phyloP scores from a whole-genome alignment of 1,139 yeast genomes.

The Taphrina confusa region DNA sequence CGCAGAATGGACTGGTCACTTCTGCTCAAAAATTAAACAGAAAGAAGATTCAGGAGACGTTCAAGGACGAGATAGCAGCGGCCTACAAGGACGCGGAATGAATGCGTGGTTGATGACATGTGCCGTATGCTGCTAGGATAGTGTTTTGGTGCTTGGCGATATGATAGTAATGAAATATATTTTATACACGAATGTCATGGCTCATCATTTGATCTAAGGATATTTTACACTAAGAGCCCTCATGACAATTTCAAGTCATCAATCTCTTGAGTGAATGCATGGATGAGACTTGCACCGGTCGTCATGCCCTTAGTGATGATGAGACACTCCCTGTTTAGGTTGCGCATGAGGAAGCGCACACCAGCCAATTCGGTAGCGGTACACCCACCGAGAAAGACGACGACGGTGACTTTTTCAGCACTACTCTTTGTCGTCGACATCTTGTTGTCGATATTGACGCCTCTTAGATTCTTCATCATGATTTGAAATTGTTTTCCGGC shows the following conservation, averaged over 20 bases:
- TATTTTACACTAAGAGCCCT: no score
- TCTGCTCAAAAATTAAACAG: conserved; percentile 97
- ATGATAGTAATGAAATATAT: no score
- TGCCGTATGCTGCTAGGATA: no score
- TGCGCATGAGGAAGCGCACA: conserved; percentile 57
- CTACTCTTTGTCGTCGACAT: conserved; percentile 28
- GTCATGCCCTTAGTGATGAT: conserved; percentile 40
- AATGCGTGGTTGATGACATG: no score
- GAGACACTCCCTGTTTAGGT: conserved; percentile 38
- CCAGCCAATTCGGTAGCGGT: conserved; percentile 75
- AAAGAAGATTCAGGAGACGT: conserved; percentile 72
- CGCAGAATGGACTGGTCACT: conserved; percentile 89
- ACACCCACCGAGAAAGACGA: conserved; percentile 73
- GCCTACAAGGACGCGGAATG: conserved; percentile 43
- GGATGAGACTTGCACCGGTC: conserved; percentile 37
- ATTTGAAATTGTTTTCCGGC: conserved; percentile 43
- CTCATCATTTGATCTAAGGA: no score
- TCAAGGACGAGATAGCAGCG: conserved; percentile 45
- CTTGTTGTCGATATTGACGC: conserved; percentile 47
- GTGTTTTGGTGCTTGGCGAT: no score
- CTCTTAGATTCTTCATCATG: conserved; percentile 46
- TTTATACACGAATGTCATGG: no score
- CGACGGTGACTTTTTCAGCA: conserved; percentile 48
- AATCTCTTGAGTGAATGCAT: background rate
- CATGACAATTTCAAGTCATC: no score